Conservation (phyloP, 345 rosid species). For the Linum usitatissimum region DNA sequence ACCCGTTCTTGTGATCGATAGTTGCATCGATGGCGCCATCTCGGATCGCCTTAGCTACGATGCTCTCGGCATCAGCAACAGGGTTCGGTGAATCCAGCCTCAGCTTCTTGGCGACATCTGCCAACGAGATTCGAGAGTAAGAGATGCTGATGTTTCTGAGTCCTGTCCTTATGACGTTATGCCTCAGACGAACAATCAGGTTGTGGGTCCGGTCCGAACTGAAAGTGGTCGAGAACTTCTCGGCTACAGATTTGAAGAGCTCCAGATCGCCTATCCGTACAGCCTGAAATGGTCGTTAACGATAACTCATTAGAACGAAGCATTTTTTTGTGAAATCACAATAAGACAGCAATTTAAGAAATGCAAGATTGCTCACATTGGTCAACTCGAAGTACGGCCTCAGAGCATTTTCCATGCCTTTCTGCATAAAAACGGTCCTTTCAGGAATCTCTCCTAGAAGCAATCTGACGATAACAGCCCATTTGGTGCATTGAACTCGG, state of each 20-base stretch:
- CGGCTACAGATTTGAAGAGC: slow-evolving; percentile 60
- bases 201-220: slow-evolving; percentile 50
- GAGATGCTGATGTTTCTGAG: slow-evolving; percentile 70
- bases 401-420: slow-evolving; percentile 75
- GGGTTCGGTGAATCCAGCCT: slow-evolving; percentile 53
- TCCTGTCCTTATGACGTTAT: slow-evolving; percentile 76
- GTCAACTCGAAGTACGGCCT: slow-evolving; percentile 82
- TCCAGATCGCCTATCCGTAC: slow-evolving; percentile 90
- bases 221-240: slow-evolving; percentile 55
- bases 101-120: slow-evolving; percentile 54
- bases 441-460: slow-evolving; percentile 84
- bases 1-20: slow-evolving; percentile 55
- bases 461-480: slow-evolving; percentile 70
- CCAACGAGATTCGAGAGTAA: slow-evolving; percentile 58
- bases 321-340: no score
- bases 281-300: slow-evolving; percentile 34
- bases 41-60: slow-evolving; percentile 69
- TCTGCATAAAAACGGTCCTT: slow-evolving; percentile 72
- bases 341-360: no score
- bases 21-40: slow-evolving; percentile 88
- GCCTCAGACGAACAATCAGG: slow-evolving; percentile 60
- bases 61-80: slow-evolving; percentile 75
- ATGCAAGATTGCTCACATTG: slow-evolving; percentile 41
- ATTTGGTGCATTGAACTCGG: slow-evolving; percentile 68
- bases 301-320: no score